These are phyloP conservation scores for Candida glaebosa DNA, from an alignment of 805 yeast genomes.

Conservation along the genomic window DNA sequence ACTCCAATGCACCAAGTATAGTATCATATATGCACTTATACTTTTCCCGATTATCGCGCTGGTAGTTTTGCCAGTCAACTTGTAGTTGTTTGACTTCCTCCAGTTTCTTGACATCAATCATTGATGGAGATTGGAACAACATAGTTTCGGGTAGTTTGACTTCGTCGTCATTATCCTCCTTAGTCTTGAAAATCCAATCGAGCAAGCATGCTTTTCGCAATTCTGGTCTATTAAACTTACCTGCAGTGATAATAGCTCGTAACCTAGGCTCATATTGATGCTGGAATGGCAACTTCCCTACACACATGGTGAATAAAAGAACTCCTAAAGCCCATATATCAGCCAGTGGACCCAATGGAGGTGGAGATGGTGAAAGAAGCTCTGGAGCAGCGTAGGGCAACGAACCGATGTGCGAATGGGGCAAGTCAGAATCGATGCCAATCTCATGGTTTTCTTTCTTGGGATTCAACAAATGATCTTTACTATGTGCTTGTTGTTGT, in stretches of 20 bases:
- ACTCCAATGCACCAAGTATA: constrained; percentile 52
- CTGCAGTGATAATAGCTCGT: constrained; percentile 66
- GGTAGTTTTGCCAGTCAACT: constrained; percentile 16
- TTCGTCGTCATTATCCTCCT: constrained; percentile 9
- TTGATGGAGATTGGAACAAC: constrained; percentile 12
- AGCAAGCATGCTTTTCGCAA: constrained; percentile 40
- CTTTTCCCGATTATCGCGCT: constrained; percentile 12
- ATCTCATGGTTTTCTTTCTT: neutral
- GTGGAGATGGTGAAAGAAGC: constrained; percentile 58
- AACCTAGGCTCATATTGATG: constrained; percentile 82
- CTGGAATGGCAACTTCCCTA: constrained; percentile 76
- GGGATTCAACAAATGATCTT: constrained; percentile 3
- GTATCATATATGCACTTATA: constrained; percentile 30
- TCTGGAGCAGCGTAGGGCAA: constrained; percentile 94
- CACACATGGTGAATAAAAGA: constrained; percentile 64
- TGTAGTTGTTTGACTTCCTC: constrained; percentile 14
- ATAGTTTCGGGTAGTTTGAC: constrained; percentile 6
- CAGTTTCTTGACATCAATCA: constrained; percentile 16
- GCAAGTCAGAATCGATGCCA: constrained; percentile 40
- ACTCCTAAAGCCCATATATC: constrained; percentile 95
- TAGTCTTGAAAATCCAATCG: constrained; percentile 23
- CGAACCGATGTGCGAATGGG: constrained; percentile 78
- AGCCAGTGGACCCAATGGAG: constrained; percentile 60
- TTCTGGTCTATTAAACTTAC: constrained; percentile 50
- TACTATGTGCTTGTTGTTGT: neutral